A percentile compares a stretch with the other conserved stretches of the same genome.
phyloP scores from a whole-genome alignment of 495 filamentous ascomycete genomes.

The Achaetomiella virescens region DNA sequence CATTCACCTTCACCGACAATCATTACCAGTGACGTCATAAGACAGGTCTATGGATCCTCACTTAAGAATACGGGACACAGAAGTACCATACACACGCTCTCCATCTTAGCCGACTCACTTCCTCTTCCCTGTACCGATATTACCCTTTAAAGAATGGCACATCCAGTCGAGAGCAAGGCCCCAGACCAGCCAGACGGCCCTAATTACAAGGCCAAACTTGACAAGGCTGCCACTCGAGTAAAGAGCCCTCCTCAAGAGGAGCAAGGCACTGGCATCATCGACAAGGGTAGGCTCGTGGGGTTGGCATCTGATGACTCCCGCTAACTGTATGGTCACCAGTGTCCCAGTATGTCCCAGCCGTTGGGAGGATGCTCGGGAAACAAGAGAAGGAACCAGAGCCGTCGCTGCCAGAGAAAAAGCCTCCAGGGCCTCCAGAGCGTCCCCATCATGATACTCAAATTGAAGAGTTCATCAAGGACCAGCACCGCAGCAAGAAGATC shows the following conservation, averaged over 20 bases:
- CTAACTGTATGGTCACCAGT: constrained; percentile 13
- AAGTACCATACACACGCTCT: too few relatives aligned
- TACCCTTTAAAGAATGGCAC: neutral
- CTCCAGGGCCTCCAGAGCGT: constrained; percentile 24
- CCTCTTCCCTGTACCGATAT: neutral
- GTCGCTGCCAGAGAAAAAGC: neutral
- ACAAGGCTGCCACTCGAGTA: constrained; percentile 18
- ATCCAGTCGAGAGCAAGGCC: neutral
- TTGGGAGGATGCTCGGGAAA: constrained; percentile 19
- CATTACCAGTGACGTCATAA: too few relatives aligned
- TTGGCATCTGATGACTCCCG: neutral
- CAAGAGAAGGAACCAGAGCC: constrained; percentile 1
- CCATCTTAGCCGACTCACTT: too few relatives aligned
- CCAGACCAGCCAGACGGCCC: neutral
- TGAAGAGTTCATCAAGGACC: constrained; percentile 33
- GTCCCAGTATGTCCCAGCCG: constrained; percentile 22
- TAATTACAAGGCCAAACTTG: constrained; percentile 26
- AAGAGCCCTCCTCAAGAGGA: neutral
- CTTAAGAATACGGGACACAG: too few relatives aligned
- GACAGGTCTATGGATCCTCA: too few relatives aligned
- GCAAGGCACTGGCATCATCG: constrained; percentile 12
- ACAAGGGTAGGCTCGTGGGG: constrained; percentile 21
- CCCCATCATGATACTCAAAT: constrained; percentile 31
- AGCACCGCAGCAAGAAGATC: constrained; percentile 27
- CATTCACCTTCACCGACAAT: too few relatives aligned